Evolutionary conservation across 768 basidiomycete genomes (phyloP), one percentile per base, ranked within the genome.

Genomic region (Lactarius sp.): DNA sequence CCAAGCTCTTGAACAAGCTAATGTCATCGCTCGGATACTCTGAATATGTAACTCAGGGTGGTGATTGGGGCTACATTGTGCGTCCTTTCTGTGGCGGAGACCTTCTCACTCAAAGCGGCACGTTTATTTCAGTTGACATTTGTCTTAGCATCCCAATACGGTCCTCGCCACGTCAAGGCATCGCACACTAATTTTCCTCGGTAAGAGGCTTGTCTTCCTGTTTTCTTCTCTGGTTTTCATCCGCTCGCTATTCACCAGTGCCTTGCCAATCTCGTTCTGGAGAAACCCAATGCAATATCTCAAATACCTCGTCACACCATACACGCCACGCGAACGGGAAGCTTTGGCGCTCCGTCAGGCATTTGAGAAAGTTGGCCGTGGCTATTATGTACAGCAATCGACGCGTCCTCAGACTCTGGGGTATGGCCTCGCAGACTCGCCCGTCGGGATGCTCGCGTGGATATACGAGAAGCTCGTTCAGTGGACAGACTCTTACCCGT

Each of bases 341-440:
- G 77, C 74, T 0, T 37, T 77, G 16, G 70, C 74, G 46, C 69
- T 73, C 16, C 68, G 71, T 0, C 34, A 65, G 42, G 73, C 70
- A 71, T 78, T 75, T 66, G 34, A 62, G 12, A 67, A 60, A 1
- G 68, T 72, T 16, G 77, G 76, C 6, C 50, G 50, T 0, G 82
- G 79, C 7, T 83, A 83, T 67, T 73, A 70, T 54, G 13, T 55
- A 7, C 66, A 74, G 53, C 82, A 82, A 63, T 42, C 68, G 9
- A 73, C 73, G 2, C 60, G 69, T 53, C 73, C 73, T 2, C 72
- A 74, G 51, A 74, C 73, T 7, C 20, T 75, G 18, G 84, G 81
- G 2, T 85, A 85, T 63, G 69, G 74, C 18, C 73, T 85, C 4
- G 73, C 81, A 2, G 84, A 85, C 66, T 84, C 83, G 27, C 85